Percentiles rank a stretch among this genome's conserved stretches.
These are phyloP conservation scores for Pichia sp. DNA, from an alignment of 1,139 yeast genomes.

Conservation along the genomic window DNA sequence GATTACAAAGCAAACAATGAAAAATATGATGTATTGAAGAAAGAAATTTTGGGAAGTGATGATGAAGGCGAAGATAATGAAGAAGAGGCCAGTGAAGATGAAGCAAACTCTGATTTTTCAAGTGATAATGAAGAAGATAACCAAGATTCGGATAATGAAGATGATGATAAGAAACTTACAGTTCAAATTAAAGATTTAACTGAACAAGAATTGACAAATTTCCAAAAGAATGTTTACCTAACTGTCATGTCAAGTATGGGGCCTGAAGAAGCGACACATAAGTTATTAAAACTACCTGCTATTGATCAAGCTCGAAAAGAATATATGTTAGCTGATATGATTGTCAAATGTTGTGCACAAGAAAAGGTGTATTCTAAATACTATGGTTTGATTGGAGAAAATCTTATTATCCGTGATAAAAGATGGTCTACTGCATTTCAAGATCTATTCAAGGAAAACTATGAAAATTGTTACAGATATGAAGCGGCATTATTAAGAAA, in stretches of 20 bases:
- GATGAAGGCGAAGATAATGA: conserved; percentile 31
- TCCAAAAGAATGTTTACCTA: conserved; percentile 74
- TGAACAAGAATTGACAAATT: conserved; percentile 56
- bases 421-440: conserved; percentile 60
- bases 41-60: conserved; percentile 47
- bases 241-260: conserved; percentile 93
- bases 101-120: conserved; percentile 27
- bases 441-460: conserved; percentile 54
- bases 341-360: conserved; percentile 81
- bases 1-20: conserved; percentile 52
- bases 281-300: conserved; percentile 54
- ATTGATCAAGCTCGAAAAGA: conserved; percentile 36
- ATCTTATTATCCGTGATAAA: conserved; percentile 48
- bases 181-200: conserved; percentile 62
- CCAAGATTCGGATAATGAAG: conserved; percentile 43
- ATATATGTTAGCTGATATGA: conserved; percentile 62
- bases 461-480: conserved; percentile 57
- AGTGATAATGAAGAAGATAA: conserved; percentile 44
- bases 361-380: conserved; percentile 87
- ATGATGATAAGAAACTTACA: conserved; percentile 21
- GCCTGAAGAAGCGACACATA: conserved; percentile 92
- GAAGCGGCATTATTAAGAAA: conserved; percentile 77
- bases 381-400: conserved; percentile 77
- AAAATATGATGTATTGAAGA: conserved; percentile 38
- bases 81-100: conserved; percentile 30